These are phyloP conservation scores for Sugiyamaella pinicola DNA, from an alignment of 1,139 yeast genomes.

Conservation along the genomic window DNA sequence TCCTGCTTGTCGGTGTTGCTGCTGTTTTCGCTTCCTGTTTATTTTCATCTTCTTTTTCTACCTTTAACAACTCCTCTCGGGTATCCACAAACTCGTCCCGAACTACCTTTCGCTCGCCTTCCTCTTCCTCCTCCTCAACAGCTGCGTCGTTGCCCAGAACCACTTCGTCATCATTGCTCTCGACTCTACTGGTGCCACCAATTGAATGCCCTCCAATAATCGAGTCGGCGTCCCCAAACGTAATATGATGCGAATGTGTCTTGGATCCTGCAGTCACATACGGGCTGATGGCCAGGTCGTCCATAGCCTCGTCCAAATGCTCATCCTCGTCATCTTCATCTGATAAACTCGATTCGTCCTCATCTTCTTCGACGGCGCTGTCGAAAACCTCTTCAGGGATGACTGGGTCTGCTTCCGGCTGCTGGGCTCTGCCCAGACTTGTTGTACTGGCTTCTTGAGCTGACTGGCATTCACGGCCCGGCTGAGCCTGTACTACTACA, in stretches of 20 bases:
- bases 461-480: too few species aligned
- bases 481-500: not conserved
- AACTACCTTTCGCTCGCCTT: not conserved
- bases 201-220: slow-evolving; percentile 38
- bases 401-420: not conserved
- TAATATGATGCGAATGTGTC: slow-evolving; percentile 9
- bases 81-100: too few species aligned
- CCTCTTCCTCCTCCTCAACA: slow-evolving; percentile 10
- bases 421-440: slow-evolving; percentile 4
- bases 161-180: not conserved
- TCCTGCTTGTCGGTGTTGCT: not conserved
- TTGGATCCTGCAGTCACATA: slow-evolving; percentile 1
- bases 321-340: slow-evolving; percentile 23
- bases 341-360: slow-evolving; percentile 18
- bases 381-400: slow-evolving; percentile 6
- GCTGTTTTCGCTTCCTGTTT: not conserved
- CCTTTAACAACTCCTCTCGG: too few species aligned
- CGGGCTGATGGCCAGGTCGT: slow-evolving; percentile 10
- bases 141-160: slow-evolving; percentile 17
- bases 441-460: slow-evolving; percentile 1
- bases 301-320: slow-evolving; percentile 5
- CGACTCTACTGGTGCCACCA: not conserved
- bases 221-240: slow-evolving; percentile 36
- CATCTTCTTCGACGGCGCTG: slow-evolving; percentile 4
- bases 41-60: too few species aligned